Percentiles rank a stretch among this genome's conserved stretches.
phyloP scores from a whole-genome alignment of 169 alveolate genomes.

The Plasmodium vinckei region DNA sequence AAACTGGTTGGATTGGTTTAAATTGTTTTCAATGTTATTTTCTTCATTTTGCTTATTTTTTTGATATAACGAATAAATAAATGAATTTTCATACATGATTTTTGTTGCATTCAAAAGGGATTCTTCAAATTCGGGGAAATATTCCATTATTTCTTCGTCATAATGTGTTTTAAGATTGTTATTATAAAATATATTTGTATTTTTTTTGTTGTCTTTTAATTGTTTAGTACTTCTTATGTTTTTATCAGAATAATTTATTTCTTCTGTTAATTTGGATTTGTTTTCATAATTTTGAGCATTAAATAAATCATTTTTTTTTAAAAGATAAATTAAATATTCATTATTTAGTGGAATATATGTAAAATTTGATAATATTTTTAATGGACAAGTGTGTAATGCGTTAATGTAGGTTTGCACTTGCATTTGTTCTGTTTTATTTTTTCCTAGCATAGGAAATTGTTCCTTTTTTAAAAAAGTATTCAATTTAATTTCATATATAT shows the following conservation, averaged over 20 bases:
- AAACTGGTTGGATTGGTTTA: not conserved
- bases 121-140: constrained; percentile 39
- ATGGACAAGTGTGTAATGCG: constrained; percentile 3
- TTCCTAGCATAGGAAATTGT: not conserved
- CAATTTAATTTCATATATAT: constrained; percentile 17
- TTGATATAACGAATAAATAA: constrained; percentile 32
- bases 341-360: constrained; percentile 5
- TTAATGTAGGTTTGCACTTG: not conserved
- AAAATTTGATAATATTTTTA: not conserved
- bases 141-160: constrained; percentile 16
- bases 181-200: not conserved
- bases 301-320: constrained; percentile 19
- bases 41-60: constrained; percentile 11
- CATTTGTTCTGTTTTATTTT: not conserved
- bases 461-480: not conserved
- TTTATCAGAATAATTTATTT: not conserved
- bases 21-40: not conserved
- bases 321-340: constrained; percentile 28
- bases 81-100: constrained; percentile 50
- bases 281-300: not conserved
- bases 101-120: constrained; percentile 42
- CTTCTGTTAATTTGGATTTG: not conserved
- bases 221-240: not conserved
- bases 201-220: constrained; percentile 7
- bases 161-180: not conserved